Evolutionary conservation across 2,329 filamentous ascomycete species (phyloP), one percentile per base, ranked within the genome.

Genomic region (Cladosporium sp.): DNA sequence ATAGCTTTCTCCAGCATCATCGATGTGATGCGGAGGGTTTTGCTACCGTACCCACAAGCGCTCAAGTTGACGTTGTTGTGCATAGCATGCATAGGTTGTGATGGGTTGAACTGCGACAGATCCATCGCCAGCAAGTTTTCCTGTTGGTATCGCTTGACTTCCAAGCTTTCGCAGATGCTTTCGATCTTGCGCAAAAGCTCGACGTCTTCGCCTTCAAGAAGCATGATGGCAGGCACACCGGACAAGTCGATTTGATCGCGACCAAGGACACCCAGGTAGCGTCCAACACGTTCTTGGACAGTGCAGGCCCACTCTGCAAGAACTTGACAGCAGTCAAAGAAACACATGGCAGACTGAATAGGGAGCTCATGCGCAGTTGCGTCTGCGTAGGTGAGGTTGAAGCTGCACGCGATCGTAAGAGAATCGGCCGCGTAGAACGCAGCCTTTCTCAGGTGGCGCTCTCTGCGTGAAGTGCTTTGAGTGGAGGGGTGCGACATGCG

Each of bases 381-480:
- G 63, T 96, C 92, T 7, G 89, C 88, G 74, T 93, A 94, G 0
- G 90, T 91, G 28, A 93, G 85, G 1, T 91, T 91, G 12, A 94
- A 82, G 70, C 89, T 92, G 72, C 95, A 89, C 1, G 91, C 88
- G 85, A 94, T 94, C 28, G 87, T 85, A 8, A 99, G 83, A 0
- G 92, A 96, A 72, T 97, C 92, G 1, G 91, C 92, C 1, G 94
- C 94, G 69, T 96, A 96, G 70, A 92, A 95, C 0, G 93, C 94
- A n/a, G 94, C 94, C 72, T 93, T 95, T 43, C 93, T 88, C 19
- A 97, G 80, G 68, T 96, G 90, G 64, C 87, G 88, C 75, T 99
- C 93, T 2, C 92, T 87, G 59, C 88, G 87, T 0, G 88, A 86
- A 11, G 82, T 85, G 11, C 80, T 75, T 11, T 60, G 58, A 59